Evolutionary conservation across 306 rosid genomes (phyloP), one percentile per base, ranked within the genome.

Genomic region (Quercus robur): DNA sequence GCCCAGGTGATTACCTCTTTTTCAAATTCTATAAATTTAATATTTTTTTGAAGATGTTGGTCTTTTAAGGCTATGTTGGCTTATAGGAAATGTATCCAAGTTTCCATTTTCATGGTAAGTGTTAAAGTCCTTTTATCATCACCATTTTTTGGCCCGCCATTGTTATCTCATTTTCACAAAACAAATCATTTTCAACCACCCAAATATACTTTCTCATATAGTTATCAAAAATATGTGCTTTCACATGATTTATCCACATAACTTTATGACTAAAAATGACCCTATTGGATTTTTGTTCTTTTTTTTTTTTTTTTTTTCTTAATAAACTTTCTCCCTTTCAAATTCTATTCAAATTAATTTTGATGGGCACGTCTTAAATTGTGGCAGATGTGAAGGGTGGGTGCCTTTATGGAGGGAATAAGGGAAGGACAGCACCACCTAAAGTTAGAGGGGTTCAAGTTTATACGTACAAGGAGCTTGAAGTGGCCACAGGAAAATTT

Each of bases 381-480:
- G 56, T n/a, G 31, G 82, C 85, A 92, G 99, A 96, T 80, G 91
- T 96, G 81, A 96, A 75, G 73, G 90, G 92, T 7, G 92, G 99
- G 58, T 93, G 98, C 67, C 88, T 96, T 23, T 80, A 91, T 77
- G 97, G 97, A 74, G 97, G 89, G 23, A 86, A 86, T 73, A 71
- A 83, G 69, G 86, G 80, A 74, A 84, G 82, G 88, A 55, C 89
- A 79, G 70, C 87, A 54, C 6, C 84, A 71, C 71, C 80, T 31
- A 91, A 84, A 84, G 80, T 78, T 31, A 74, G 76, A 77, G 97
- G 94, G 70, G 98, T 90, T 2, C 99, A 96, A 85, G 97, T 96
- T 25, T 93, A 91, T 82, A 89, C 98, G 2, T 93, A 91, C 73
- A 96, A 75, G 84, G 98, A 96, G 68, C 85, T 96, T 55, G 92